Conservation (phyloP, 805 yeast species). For the Pichia gijzeniarum region DNA sequence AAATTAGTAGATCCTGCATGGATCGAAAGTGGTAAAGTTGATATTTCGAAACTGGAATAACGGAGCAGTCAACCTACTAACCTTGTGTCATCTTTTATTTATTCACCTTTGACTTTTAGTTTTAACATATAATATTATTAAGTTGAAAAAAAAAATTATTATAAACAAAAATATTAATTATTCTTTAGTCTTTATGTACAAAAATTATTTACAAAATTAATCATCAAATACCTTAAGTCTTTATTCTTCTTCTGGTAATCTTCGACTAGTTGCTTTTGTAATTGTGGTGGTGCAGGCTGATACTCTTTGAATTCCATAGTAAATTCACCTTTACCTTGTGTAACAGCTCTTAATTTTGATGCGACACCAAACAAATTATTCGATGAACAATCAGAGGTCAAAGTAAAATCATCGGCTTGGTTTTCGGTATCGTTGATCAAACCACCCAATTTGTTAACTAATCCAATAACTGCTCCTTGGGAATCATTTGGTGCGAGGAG, state of each 20-base stretch:
- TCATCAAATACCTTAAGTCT: background rate
- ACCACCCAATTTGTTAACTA: slow-evolving; percentile 88
- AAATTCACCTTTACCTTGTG: slow-evolving; percentile 99
- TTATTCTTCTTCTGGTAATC: slow-evolving; percentile 61
- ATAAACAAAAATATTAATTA: background rate
- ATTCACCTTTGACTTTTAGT: no score
- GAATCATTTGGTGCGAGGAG: slow-evolving; percentile 97
- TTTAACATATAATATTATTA: no score
- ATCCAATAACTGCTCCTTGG: slow-evolving; percentile 88
- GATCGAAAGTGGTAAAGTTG: slow-evolving; percentile 62
- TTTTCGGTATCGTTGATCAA: slow-evolving; percentile 91
- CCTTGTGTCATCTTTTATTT: slow-evolving; percentile 2
- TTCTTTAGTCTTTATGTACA: slow-evolving; percentile 4
- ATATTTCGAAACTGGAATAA: slow-evolving; percentile 24
- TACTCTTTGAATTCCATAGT: slow-evolving; percentile 90
- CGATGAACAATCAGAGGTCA: slow-evolving; percentile 93
- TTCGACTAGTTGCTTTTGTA: slow-evolving; percentile 85
- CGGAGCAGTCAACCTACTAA: background rate
- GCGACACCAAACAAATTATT: slow-evolving; percentile 96
- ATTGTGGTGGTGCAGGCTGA: slow-evolving; percentile 82
- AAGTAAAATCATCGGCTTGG: slow-evolving; percentile 89
- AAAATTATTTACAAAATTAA: background rate
- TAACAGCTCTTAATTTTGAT: slow-evolving; percentile 87
- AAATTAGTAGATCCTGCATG: slow-evolving; percentile 71
- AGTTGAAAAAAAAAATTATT: background rate